phyloP scores from a whole-genome alignment of 2,329 filamentous ascomycete species.

The Colletotrichum tropicale region DNA sequence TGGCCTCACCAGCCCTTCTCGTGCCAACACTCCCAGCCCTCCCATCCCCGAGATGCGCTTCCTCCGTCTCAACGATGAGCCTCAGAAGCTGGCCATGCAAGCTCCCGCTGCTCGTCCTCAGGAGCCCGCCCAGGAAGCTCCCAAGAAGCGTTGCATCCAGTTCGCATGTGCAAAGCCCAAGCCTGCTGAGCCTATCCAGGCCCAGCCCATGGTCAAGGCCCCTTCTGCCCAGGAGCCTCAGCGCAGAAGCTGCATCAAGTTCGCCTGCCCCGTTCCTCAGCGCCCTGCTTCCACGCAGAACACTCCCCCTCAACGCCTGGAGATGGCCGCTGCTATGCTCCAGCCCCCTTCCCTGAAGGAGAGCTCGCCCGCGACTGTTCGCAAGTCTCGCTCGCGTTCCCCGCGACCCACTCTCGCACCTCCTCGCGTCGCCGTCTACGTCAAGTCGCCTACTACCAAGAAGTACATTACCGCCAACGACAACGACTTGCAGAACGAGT shows the following conservation, averaged over 20 bases:
- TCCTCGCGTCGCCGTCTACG: constrained; percentile 42
- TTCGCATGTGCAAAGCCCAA: constrained; percentile 78
- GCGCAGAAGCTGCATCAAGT: constrained; percentile 73
- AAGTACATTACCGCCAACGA: constrained; percentile 57
- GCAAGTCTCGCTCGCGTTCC: constrained; percentile 29
- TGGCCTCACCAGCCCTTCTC: constrained; percentile 86
- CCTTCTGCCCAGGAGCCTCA: constrained; percentile 42
- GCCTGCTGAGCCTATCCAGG: constrained; percentile 29
- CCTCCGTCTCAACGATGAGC: constrained; percentile 38
- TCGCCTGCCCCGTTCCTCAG: constrained; percentile 65
- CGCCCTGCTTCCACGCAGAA: constrained; percentile 50
- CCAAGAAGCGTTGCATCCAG: constrained; percentile 86
- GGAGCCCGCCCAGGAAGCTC: constrained; percentile 32
- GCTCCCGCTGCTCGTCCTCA: constrained; percentile 64
- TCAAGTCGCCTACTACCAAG: constrained; percentile 39
- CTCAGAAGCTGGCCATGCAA: constrained; percentile 45
- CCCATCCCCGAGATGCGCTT: constrained; percentile 68
- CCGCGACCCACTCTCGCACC: constrained; percentile 28
- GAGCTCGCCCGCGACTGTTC: constrained; percentile 24
- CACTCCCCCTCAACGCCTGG: constrained; percentile 34
- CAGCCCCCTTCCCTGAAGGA: not conserved
- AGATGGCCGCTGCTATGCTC: constrained; percentile 7
- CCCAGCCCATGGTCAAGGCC: constrained; percentile 33
- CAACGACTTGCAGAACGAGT: constrained; percentile 56
- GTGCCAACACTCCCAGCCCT: constrained; percentile 87